phyloP scores from a whole-genome alignment of 2,329 filamentous ascomycete species.

The Chaetomium globosum region DNA sequence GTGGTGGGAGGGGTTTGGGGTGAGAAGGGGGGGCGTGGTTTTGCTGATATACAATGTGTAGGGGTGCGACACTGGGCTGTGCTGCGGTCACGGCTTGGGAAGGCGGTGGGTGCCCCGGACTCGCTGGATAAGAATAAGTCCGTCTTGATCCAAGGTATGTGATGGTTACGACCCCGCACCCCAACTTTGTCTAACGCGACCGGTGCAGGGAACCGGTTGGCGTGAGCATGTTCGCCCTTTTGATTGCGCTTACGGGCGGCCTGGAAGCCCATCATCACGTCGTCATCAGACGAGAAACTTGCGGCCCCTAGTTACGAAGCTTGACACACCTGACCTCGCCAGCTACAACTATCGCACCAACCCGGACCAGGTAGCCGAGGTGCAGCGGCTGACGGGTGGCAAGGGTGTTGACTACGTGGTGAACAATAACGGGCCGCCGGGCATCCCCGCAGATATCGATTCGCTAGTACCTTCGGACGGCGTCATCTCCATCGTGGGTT shows the following conservation, averaged over 20 bases:
- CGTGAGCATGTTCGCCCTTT: background rate
- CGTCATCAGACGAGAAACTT: background rate
- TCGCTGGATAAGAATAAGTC: background rate
- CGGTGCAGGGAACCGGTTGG: background rate
- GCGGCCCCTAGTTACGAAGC: background rate
- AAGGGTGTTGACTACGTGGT: background rate
- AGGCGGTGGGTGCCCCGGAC: background rate
- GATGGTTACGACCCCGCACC: background rate
- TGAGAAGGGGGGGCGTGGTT: background rate
- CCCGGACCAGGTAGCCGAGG: background rate
- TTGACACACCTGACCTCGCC: background rate
- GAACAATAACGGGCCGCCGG: background rate
- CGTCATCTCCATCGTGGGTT: background rate
- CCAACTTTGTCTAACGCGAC: background rate
- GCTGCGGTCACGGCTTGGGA: background rate
- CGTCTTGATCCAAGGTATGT: background rate
- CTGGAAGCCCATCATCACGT: slow-evolving; percentile 6
- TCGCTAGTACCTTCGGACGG: background rate
- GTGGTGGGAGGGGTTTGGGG: background rate
- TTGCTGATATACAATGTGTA: background rate
- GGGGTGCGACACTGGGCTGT: background rate
- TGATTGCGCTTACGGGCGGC: background rate
- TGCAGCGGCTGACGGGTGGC: background rate
- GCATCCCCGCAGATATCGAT: background rate
- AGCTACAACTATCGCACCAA: background rate